A percentile compares a stretch with the other conserved stretches of the same genome.
phyloP scores from a whole-genome alignment of 768 basidiomycete genomes.

The Melanogaster broomeanus region DNA sequence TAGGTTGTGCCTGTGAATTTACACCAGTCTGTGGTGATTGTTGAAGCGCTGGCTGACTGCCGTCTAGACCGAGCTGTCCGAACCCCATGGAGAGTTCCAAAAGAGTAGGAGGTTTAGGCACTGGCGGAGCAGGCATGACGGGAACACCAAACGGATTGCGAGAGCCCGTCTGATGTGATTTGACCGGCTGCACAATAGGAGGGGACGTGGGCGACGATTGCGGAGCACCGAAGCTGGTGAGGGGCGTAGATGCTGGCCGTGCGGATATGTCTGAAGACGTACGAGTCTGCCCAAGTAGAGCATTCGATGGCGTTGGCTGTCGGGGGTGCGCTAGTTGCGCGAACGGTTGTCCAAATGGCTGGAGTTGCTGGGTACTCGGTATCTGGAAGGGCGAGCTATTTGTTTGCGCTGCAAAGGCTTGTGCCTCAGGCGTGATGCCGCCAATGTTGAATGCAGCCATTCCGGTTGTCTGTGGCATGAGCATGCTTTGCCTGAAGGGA shows the following conservation, averaged over 20 bases:
- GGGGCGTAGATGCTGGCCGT: constrained; percentile 75
- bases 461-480: constrained; percentile 65
- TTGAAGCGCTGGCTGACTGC: constrained; percentile 32
- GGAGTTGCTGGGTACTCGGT: constrained; percentile 13
- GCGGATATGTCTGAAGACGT: constrained; percentile 38
- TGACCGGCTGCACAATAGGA: constrained; percentile 61
- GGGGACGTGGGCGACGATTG: constrained; percentile 38
- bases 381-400: constrained; percentile 12
- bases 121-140: constrained; percentile 55
- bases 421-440: constrained; percentile 15
- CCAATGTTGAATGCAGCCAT: constrained; percentile 45
- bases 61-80: constrained; percentile 25
- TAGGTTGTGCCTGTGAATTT: constrained; percentile 29
- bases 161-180: constrained; percentile 90
- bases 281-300: constrained; percentile 6
- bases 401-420: constrained; percentile 6
- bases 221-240: constrained; percentile 40
- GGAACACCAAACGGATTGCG: constrained; percentile 93
- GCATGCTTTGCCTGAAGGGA: constrained; percentile 82
- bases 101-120: constrained; percentile 79
- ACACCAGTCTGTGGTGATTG: constrained; percentile 32
- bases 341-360: constrained; percentile 8
- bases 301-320: constrained; percentile 6
- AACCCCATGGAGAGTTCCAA: constrained; percentile 71
- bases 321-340: constrained; percentile 8